Evolutionary conservation across 1,284 basidiomycete genomes (phyloP).

Genomic region (Cutaneotrichosporon dermatis): DNA sequence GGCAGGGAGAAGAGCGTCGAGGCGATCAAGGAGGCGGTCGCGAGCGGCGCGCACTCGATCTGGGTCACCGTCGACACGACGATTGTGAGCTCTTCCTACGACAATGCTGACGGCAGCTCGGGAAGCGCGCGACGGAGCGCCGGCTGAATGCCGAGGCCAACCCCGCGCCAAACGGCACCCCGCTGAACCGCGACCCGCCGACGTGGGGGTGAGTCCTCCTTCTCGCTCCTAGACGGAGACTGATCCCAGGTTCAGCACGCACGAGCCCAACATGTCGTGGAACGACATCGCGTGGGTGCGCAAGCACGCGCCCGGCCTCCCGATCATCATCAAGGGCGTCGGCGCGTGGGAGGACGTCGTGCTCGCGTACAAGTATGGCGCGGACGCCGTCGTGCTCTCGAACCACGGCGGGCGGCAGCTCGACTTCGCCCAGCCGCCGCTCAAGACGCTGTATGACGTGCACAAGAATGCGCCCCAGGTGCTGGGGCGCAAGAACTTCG

Average conservation of each 20-base stretch:
- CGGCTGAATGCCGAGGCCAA: constrained; percentile 13
- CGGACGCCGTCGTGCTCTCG: constrained; percentile 49
- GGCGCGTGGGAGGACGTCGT: constrained; percentile 50
- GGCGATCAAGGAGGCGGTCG: constrained; percentile 45
- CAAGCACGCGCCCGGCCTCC: constrained; percentile 45
- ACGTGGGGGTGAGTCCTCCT: not conserved
- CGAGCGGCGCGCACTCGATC: constrained; percentile 46
- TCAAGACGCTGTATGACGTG: constrained; percentile 68
- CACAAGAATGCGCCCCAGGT: constrained; percentile 67
- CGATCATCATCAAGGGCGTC: constrained; percentile 52
- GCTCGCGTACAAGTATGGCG: constrained; percentile 47
- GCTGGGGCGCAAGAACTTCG: constrained; percentile 54
- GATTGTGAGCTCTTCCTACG: constrained; percentile 24
- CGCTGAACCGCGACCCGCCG: constrained; percentile 8
- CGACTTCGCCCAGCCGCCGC: constrained; percentile 56
- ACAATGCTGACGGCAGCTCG: constrained; percentile 16
- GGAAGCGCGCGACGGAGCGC: constrained; percentile 22
- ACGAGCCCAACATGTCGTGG: constrained; percentile 33
- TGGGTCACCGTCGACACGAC: constrained; percentile 52
- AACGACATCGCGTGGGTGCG: constrained; percentile 51
- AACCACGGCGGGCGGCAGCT: constrained; percentile 49
- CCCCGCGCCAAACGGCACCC: constrained; percentile 15
- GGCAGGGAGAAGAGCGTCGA: constrained; percentile 43
- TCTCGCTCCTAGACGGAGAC: not conserved
- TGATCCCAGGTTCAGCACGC: not conserved